Evolutionary conservation across 768 basidiomycete genomes (phyloP).

Genomic region (Auricularia auricula-judae): DNA sequence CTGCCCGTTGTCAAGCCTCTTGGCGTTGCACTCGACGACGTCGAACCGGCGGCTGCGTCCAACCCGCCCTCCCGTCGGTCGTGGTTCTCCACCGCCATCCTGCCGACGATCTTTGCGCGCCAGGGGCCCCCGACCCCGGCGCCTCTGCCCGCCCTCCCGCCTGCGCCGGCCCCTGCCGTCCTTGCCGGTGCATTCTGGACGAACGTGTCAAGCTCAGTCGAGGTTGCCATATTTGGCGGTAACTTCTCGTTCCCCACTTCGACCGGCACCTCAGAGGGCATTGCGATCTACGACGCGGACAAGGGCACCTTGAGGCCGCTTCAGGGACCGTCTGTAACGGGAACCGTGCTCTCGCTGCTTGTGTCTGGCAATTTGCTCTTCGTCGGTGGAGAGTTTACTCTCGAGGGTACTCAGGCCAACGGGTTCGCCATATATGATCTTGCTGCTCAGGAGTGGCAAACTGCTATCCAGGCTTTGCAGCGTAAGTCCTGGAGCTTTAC

Average conservation of each 20-base stretch:
- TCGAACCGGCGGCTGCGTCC: constrained; percentile 22
- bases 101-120: constrained; percentile 31
- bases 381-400: constrained; percentile 75
- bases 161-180: constrained; percentile 66
- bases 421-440: constrained; percentile 81
- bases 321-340: constrained; percentile 51
- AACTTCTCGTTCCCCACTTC: constrained; percentile 61
- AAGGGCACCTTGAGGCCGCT: constrained; percentile 41
- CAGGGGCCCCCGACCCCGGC: constrained; percentile 34
- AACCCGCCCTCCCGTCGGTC: constrained; percentile 11
- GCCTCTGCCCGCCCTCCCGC: constrained; percentile 43
- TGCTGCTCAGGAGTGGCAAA: constrained; percentile 46
- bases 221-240: constrained; percentile 76
- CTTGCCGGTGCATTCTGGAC: constrained; percentile 85
- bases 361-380: constrained; percentile 63
- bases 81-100: neutral
- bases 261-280: constrained; percentile 32
- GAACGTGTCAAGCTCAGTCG: constrained; percentile 53
- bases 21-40: constrained; percentile 39
- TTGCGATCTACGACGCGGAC: constrained; percentile 62
- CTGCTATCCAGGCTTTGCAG: constrained; percentile 50
- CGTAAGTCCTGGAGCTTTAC: constrained; percentile 14
- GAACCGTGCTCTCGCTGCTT: constrained; percentile 65
- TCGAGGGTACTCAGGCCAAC: constrained; percentile 42
- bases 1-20: constrained; percentile 51